Percentiles rank a stretch among this genome's conserved stretches.
phyloP scores from a whole-genome alignment of 768 basidiomycete genomes.

The Leccinum disarticulatum region DNA sequence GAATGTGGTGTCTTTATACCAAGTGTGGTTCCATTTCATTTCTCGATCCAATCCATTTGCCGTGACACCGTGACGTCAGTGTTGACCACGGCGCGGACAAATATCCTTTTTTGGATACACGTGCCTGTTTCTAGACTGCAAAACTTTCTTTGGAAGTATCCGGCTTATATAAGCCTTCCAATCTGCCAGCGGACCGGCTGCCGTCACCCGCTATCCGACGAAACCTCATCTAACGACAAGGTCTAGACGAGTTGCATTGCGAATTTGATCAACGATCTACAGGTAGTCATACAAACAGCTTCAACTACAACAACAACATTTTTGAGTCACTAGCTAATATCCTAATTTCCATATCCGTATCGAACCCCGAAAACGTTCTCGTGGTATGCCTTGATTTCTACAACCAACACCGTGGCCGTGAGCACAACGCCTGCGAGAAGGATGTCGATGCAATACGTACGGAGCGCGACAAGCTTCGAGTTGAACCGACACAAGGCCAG shows the following conservation, averaged over 20 bases:
- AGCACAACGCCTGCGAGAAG: not conserved
- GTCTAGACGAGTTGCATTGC: too few species aligned
- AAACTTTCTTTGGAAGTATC: not conserved
- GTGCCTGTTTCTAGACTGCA: not conserved
- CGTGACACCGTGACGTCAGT: conserved; percentile 24
- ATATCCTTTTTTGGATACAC: conserved; percentile 3
- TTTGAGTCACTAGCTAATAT: too few species aligned
- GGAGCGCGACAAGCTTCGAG: conserved; percentile 64
- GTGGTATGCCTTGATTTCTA: conserved; percentile 72
- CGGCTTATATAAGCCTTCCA: not conserved
- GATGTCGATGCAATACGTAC: conserved; percentile 38
- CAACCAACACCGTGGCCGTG: not conserved
- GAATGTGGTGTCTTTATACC: not conserved
- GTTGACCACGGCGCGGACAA: not conserved
- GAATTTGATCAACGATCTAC: not conserved
- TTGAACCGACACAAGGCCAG: conserved; percentile 63
- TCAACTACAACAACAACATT: too few species aligned
- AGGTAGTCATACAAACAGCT: not conserved
- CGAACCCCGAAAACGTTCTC: conserved; percentile 40
- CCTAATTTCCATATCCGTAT: conserved; percentile 8
- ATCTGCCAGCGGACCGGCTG: too few species aligned
- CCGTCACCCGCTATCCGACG: too few species aligned
- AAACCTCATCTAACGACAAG: not conserved
- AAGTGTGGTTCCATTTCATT: conserved; percentile 14
- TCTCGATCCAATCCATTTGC: not conserved